A percentile compares a stretch with the other conserved stretches of the same genome.
phyloP scores from a whole-genome alignment of 805 yeast species.

The Candida dendrica region DNA sequence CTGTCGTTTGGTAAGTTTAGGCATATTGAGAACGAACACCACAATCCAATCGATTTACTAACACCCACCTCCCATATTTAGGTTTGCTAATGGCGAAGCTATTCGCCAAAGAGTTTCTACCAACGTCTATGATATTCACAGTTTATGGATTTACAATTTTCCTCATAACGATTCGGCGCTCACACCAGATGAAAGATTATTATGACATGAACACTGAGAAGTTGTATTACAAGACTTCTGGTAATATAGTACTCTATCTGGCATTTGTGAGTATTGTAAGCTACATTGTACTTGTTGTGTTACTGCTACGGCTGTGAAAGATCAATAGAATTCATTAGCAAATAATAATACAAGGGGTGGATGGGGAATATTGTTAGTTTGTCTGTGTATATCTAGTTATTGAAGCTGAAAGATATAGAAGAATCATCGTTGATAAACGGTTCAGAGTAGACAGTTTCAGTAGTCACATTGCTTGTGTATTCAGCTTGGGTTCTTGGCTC shows the following conservation, averaged over 20 bases:
- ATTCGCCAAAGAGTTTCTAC: slow-evolving; percentile 55
- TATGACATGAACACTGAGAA: slow-evolving; percentile 30
- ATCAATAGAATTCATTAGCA: background rate
- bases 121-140: slow-evolving; percentile 61
- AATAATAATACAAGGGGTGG: background rate
- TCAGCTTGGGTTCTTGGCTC: slow-evolving; percentile 2
- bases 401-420: background rate
- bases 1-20: slow-evolving; percentile 50
- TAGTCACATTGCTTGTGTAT: slow-evolving; percentile 15
- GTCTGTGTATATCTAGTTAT: background rate
- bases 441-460: slow-evolving; percentile 18
- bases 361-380: background rate
- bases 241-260: slow-evolving; percentile 49
- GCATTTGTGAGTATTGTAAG: slow-evolving; percentile 42
- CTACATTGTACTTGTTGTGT: slow-evolving; percentile 43
- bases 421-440: slow-evolving; percentile 8
- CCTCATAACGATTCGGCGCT: slow-evolving; percentile 27
- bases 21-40: no score
- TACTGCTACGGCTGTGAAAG: slow-evolving; percentile 36
- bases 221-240: slow-evolving; percentile 51
- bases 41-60: no score
- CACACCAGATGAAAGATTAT: slow-evolving; percentile 27
- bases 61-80: background rate
- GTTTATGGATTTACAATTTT: slow-evolving; percentile 46
- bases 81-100: slow-evolving; percentile 50